Percentiles rank a stretch among this genome's conserved stretches.
These are phyloP conservation scores for Falciphora oryzae DNA, from an alignment of 2,329 filamentous ascomycete genomes.

Conservation along the genomic window DNA sequence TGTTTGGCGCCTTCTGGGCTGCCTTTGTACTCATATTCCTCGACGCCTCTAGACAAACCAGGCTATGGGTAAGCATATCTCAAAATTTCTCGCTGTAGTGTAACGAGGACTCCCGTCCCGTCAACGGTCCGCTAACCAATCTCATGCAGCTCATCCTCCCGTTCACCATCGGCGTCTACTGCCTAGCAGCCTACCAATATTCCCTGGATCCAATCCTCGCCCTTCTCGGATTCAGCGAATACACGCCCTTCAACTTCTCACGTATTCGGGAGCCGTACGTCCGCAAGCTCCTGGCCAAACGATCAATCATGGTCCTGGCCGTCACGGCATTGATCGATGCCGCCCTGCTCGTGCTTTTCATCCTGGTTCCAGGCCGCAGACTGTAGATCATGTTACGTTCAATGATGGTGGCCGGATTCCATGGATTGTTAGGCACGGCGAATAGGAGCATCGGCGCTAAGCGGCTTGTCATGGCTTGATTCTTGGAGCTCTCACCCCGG, in stretches of 20 bases:
- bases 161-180: constrained; percentile 86
- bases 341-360: constrained; percentile 83
- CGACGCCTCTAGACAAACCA: constrained; percentile 63
- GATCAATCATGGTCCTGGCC: constrained; percentile 72
- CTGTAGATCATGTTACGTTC: constrained; percentile 40
- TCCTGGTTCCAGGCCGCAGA: constrained; percentile 86
- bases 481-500: not conserved
- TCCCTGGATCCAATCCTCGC: constrained; percentile 89
- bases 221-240: constrained; percentile 86
- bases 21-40: constrained; percentile 92
- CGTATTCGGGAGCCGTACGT: constrained; percentile 88
- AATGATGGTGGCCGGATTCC: not conserved
- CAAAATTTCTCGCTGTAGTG: constrained; percentile 16
- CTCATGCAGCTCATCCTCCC: constrained; percentile 64
- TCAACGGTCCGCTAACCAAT: not conserved
- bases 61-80: constrained; percentile 70
- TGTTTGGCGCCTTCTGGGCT: constrained; percentile 93
- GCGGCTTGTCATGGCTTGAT: not conserved
- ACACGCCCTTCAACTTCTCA: constrained; percentile 90
- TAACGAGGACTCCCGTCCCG: not conserved
- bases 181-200: constrained; percentile 88
- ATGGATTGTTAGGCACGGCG: constrained; percentile 5
- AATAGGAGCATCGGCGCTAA: constrained; percentile 6
- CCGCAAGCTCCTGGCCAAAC: constrained; percentile 74
- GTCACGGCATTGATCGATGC: constrained; percentile 73